Base-by-base conservation (phyloP, 2,329 filamentous ascomycete species). In the Lasiodiplodia gonubiensis region DNA sequence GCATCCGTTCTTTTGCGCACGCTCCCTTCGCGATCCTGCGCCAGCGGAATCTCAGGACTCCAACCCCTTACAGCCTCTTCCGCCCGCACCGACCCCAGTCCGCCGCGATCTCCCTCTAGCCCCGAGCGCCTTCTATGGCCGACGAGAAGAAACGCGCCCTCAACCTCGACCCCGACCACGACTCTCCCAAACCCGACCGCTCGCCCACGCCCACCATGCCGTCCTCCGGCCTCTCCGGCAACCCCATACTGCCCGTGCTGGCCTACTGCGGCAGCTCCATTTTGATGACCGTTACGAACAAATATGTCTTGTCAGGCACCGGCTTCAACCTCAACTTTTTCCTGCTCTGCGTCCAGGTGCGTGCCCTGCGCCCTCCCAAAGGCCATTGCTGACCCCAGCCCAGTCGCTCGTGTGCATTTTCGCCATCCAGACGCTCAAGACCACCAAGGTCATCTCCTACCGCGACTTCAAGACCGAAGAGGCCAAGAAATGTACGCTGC, bases 241-340 rank as follows among this genome's bases (percentile, higher is more conserved):
- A 89, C 80, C 92, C 93, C 18, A 83, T 88, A 54, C 78, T 95
- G 57, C 93, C 94, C 25, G 92, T 99, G 74, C 77, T 97, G 71
- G 89, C 92, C 59, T 99, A 99, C 85, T 99, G 95, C 81, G 85
- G 91, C 75, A 92, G 94, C 64, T 97, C 94, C n/a, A 99, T 99
- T 77, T 88, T 94, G 80, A 99, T 99, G 95, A 99, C 95, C 8
- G 92, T 97, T n/a, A 95, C 96, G 80, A 99, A 99, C 84, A 99
- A 99, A 86, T 99, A 96, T 80, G 94, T 97, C 70, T 88, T 99
- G 55, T 97, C 93, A 8, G 95, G 95, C 69, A 86, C 87, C 63
- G 88, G 90, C 72, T 99, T 96, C 88, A 99, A 99, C 82, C 83
- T 99, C 75, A 97, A 97, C 82, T 97, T 98, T 81, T 92, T 99